Conservation (phyloP, 805 yeast species). For the Metahyphopichia silvanorum region DNA sequence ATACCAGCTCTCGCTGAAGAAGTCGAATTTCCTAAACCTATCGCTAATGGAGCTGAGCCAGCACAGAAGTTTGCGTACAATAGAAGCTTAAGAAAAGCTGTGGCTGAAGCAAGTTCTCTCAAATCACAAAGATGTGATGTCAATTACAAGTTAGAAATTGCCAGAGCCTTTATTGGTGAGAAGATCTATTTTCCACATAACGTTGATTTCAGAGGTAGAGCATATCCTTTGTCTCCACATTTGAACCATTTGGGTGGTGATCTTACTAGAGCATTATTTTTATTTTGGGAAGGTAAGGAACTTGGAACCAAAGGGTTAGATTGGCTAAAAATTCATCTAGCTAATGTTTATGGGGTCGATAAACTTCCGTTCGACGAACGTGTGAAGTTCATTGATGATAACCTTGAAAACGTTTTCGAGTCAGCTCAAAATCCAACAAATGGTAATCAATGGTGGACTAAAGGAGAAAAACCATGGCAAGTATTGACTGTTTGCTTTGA, state of each 20-base stretch:
- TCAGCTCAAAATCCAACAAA: constrained; percentile 63
- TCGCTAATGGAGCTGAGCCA: constrained; percentile 76
- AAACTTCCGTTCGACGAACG: constrained; percentile 68
- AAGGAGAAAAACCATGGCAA: constrained; percentile 85
- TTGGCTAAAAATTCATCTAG: constrained; percentile 76
- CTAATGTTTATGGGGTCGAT: constrained; percentile 73
- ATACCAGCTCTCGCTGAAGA: constrained; percentile 51
- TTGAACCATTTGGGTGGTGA: constrained; percentile 81
- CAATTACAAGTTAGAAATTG: constrained; percentile 91
- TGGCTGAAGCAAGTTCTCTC: constrained; percentile 59
- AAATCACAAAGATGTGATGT: constrained; percentile 92
- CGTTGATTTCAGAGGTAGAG: constrained; percentile 80
- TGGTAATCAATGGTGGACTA: constrained; percentile 61
- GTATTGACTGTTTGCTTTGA: constrained; percentile 70
- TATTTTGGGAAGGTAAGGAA: constrained; percentile 74
- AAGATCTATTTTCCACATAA: constrained; percentile 75
- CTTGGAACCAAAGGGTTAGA: constrained; percentile 61
- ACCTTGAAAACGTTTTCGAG: constrained; percentile 50
- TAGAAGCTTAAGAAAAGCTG: constrained; percentile 51
- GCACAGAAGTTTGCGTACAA: constrained; percentile 66
- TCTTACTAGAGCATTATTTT: constrained; percentile 65
- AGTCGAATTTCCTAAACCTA: constrained; percentile 44
- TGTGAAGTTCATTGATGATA: constrained; percentile 54
- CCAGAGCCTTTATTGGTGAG: constrained; percentile 84
- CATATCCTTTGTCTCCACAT: constrained; percentile 78